phyloP scores from a whole-genome alignment of 1,139 yeast genomes.

The Zygoascus sp. region DNA sequence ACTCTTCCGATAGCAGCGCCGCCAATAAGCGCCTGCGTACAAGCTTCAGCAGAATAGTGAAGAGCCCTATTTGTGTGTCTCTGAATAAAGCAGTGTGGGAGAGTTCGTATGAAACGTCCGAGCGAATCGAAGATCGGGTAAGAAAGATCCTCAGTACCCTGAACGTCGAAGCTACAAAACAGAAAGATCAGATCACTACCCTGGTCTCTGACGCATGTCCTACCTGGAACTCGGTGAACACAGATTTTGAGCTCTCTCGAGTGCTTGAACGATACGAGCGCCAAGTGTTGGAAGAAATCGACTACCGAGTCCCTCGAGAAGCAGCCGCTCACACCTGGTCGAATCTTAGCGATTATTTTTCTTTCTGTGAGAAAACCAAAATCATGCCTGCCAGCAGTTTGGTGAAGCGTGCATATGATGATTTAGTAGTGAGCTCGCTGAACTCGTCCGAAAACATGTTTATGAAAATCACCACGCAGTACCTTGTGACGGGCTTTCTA shows the following conservation, averaged over 20 bases:
- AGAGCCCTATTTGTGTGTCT: neutral
- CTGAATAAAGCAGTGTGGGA: neutral
- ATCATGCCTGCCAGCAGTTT: slow-evolving; percentile 7
- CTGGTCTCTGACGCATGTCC: slow-evolving; percentile 8
- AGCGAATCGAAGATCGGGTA: neutral
- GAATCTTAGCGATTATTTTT: slow-evolving; percentile 2
- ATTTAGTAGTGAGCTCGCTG: slow-evolving; percentile 1
- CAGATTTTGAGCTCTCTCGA: slow-evolving; percentile 1
- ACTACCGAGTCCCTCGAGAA: slow-evolving; percentile 4
- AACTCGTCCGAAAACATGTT: slow-evolving; percentile 6
- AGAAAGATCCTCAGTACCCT: slow-evolving; percentile 1
- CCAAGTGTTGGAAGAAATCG: slow-evolving; percentile 6
- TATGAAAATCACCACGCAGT: slow-evolving; percentile 7
- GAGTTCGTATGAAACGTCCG: neutral
- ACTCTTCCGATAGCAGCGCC: neutral
- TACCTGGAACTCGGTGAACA: slow-evolving; percentile 7
- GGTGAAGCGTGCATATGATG: neutral
- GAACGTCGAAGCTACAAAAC: slow-evolving; percentile 1
- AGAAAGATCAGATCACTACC: neutral
- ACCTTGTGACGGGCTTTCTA: slow-evolving; percentile 5
- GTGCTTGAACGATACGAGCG: slow-evolving; percentile 5
- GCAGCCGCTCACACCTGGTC: slow-evolving; percentile 3
- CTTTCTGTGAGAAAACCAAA: slow-evolving; percentile 9
- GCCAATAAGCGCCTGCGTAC: neutral
- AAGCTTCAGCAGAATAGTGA: neutral